Evolutionary conservation across 1,139 yeast species (phyloP), one percentile per base, ranked within the genome.

Genomic region (Pichia sp.): DNA sequence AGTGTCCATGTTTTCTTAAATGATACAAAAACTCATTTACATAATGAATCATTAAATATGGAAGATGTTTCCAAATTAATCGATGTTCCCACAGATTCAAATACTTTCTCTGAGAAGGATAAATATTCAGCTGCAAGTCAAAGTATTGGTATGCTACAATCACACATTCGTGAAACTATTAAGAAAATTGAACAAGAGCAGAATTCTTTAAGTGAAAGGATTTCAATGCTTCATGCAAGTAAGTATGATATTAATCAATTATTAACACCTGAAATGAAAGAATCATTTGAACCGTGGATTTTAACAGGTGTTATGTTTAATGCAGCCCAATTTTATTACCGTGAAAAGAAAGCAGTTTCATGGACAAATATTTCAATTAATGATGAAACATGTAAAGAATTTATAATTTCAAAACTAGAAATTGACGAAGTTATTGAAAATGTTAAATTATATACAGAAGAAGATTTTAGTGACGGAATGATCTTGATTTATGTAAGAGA

Each of bases 271-370:
- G 43, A 45, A 18, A 26, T 43, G 15, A 58, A 56, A 20, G 40
- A 26, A 1, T 22, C 51, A 12, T 41, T 60, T 15, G 70, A 67
- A 32, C 68, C 71, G 7, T 67, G 67, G 59, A 44, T 67, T 7
- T 51, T 69, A 3, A 57, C 59, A 11, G 65, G 65, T 24, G 61
- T 66, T 3, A 57, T 68, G 2, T 35, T 67, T 8, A 61, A 56
- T 39, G 59, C 63, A 12, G 45, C 50, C 4, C 59, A 58, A 18
- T 68, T 63, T 48, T 65, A 58, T 27, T 66, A 56, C 43, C 48
- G 58, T 43, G 53, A 47, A 18, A 53, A 51, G 27, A 50, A 50
- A 16, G 42, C 42, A 2, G 34, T 48, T 7, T 35, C 36, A 13
- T 62, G 66, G 66, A 40, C 41, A 22, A 53, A 50, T 20, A 58